These are phyloP conservation scores for Carex myosuroides DNA, from an alignment of 176 grass and related monocot genomes.

Conservation along the genomic window DNA sequence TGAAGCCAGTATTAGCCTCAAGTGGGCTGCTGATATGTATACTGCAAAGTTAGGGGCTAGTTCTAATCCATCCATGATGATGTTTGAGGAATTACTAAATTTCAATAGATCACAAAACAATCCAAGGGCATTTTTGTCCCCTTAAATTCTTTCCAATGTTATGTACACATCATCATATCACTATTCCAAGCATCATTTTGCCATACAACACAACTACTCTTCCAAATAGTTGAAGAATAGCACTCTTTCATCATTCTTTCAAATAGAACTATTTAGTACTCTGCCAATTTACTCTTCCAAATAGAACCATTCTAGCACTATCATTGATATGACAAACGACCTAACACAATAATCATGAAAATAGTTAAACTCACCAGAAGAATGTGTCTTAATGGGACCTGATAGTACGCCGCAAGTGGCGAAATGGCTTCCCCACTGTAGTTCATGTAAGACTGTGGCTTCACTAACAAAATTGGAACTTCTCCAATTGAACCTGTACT, in stretches of 20 bases:
- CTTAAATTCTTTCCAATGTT: too few species aligned
- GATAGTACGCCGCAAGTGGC: conserved; percentile 82
- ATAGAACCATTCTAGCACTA: neutral
- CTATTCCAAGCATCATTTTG: too few species aligned
- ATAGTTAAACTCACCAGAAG: conserved; percentile 47
- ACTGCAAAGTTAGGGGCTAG: too few species aligned
- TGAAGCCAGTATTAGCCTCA: too few species aligned
- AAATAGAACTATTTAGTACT: neutral
- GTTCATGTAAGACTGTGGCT: conserved; percentile 95
- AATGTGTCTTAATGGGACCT: conserved; percentile 85
- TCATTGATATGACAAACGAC: neutral
- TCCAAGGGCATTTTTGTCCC: too few species aligned
- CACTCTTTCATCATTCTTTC: neutral
- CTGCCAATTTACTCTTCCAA: too few species aligned
- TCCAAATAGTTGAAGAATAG: neutral
- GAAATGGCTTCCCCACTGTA: conserved; percentile 76
- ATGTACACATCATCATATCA: too few species aligned
- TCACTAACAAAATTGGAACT: conserved; percentile 74
- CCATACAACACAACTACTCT: too few species aligned
- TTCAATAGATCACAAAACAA: too few species aligned
- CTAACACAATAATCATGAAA: conserved; percentile 17
- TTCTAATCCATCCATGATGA: too few species aligned
- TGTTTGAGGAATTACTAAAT: too few species aligned
- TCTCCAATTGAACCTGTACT: conserved; percentile 80
- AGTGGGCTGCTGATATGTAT: too few species aligned